These are phyloP conservation scores for Exophiala aquamarina DNA, from an alignment of 2,329 filamentous ascomycete genomes.

Conservation along the genomic window DNA sequence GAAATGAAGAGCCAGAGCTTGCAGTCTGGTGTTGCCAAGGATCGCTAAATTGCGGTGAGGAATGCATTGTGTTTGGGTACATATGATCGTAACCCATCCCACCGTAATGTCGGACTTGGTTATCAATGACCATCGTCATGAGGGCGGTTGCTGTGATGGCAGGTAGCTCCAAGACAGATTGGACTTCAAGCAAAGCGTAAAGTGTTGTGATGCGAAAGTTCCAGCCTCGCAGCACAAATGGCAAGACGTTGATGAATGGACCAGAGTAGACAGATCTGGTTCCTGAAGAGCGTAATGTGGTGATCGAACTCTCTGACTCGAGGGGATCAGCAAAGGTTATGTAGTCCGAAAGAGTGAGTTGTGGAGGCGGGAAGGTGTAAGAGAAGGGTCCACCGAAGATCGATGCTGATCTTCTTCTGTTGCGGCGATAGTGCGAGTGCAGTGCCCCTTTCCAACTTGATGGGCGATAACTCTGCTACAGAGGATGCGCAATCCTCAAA, in stretches of 20 bases:
- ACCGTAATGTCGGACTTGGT: constrained; percentile 78
- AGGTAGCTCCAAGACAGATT: background rate
- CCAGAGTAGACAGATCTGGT: constrained; percentile 17
- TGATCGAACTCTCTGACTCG: constrained; percentile 14
- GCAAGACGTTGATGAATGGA: background rate
- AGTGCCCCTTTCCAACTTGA: constrained; percentile 24
- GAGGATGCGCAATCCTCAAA: constrained; percentile 17
- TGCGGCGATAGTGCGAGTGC: constrained; percentile 21
- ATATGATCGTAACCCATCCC: constrained; percentile 78
- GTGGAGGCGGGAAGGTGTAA: constrained; percentile 15
- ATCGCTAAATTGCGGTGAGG: constrained; percentile 77
- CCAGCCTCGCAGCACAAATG: constrained; percentile 1
- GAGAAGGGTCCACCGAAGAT: constrained; percentile 20
- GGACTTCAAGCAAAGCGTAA: too few relatives aligned
- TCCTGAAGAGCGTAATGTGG: constrained; percentile 7
- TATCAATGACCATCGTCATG: constrained; percentile 96
- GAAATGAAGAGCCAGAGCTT: constrained; percentile 57
- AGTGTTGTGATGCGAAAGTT: background rate
- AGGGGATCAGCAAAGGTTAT: constrained; percentile 28
- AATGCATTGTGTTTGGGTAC: constrained; percentile 63
- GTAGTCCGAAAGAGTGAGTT: constrained; percentile 23
- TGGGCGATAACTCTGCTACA: constrained; percentile 18
- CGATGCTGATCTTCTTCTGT: constrained; percentile 23
- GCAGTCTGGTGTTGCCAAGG: constrained; percentile 70
- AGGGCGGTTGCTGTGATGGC: constrained; percentile 15